Evolutionary conservation across 805 yeast genomes (phyloP), one percentile per base, ranked within the genome.

Genomic region (Lachancea dasiensis): DNA sequence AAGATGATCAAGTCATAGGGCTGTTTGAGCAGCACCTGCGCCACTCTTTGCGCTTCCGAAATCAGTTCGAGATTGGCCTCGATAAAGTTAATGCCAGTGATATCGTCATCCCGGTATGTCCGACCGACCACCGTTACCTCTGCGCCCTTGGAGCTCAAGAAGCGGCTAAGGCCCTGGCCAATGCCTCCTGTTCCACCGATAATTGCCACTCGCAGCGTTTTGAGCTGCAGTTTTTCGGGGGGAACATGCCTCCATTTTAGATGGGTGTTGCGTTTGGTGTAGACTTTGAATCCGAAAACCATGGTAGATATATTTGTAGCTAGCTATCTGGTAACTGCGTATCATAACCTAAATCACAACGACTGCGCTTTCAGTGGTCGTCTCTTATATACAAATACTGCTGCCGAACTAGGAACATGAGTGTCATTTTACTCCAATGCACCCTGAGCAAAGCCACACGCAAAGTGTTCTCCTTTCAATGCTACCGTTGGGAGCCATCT

Each of bases 111-210:
- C 30, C 61, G 51, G 41, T 62, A 62, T 0, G 64, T 58, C 28
- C 52, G 50, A 1, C 69, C 68, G 25, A 63, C 54, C 23, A 64
- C 68, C 1, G 63, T 61, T 4, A 64, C 67, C 1, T 49, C 31
- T 1, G 59, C 62, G 16, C 65, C 67, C 6, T 42, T 30, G 2
- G 38, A 13, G 1, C 63, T 59, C 13, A 62, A 39, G 6, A 37
- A 36, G 8, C 39, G 40, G 3, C 58, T 45, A n/a, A 65, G 42
- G 2, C 67, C 59, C 16, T 64, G 54, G 4, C 70, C 70, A 3
- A 65, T 38, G 3, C 70, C 70, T 36, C 64, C 63, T 1, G 69
- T 66, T 8, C 70, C 70, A 18, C 70, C 70, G 27, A 66, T 44
- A n/a, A 64, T 35, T 2, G 51, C 47, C 3, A 54, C 55, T 15